Base-by-base conservation (phyloP, 768 basidiomycete species). In the Mycena latifolia region DNA sequence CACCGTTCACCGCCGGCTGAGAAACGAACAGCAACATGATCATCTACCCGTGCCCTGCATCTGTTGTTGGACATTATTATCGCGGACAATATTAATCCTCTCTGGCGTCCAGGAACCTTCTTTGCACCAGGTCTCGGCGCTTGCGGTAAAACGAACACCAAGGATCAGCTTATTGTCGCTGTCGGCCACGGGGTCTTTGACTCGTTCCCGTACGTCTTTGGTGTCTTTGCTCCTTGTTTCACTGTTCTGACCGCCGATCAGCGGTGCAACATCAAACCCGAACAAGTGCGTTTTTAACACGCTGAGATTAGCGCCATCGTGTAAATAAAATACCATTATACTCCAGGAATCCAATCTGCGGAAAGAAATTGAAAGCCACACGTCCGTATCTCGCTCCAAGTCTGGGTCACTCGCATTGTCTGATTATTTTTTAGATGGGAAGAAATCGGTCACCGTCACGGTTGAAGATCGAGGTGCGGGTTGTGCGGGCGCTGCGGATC, bases 341-440 rank as follows among this genome's bases (percentile, higher is more conserved):
- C 15, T 9, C 5, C 69, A 64, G 61, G 61, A 87, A 89, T 79
- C 86, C 87, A 7, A 76, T 89, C 47, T 89, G 88, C 70, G 72
- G 72, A 61, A 75, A 71, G 66, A 28, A 72, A 45, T 72, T 85
- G 22, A 50, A 45, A n/a, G 63, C 63, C 2, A 57, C 55, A 0
- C 50, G 63, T 66, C 2, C 51, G 57, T 50, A 24, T 28, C 14
- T 43, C 35, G 33, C 33, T 35, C 33, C 33, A 35, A 6, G 8
- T 14, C 14, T n/a, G 33, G 8, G 33, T 22, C 60, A 53, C 7
- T 12, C 15, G 6, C 7, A 2, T 24, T 8, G 17, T 45, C 24
- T 43, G 18, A 39, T 27, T 29, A 20, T n/a, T 39, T n/a, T 39
- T 3, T n/a, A 66, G 65, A 60, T 27, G 43, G 41, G 0, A 11